Base-by-base conservation (phyloP, 2,329 filamentous ascomycete genomes). In the Didymella glomerata region DNA sequence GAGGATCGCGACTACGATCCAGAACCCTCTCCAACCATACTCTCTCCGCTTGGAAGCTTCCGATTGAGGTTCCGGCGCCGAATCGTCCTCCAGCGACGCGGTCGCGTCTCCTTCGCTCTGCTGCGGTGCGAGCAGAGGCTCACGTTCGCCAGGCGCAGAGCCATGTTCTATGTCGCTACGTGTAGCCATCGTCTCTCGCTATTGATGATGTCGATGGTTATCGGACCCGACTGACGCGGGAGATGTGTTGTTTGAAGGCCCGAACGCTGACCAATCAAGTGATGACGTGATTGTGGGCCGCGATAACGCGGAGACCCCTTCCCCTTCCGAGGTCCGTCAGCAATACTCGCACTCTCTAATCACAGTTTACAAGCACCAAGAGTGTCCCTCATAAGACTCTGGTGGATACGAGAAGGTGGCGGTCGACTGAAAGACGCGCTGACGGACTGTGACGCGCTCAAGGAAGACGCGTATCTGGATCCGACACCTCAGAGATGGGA, bases 11-110 rank as follows among this genome's bases (percentile, higher is more conserved):
- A 64, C 38, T 0, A 72, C 48, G 5, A 61, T 53, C 22, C 59
- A 50, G 6, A 65, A 36, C 0, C 58, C 64, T 53, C 64, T 62
- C 66, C 66, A 72, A 5, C 63, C 60, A 47, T 70, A 69, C 4
- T 49, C 44, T 54, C 68, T 67, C 24, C 55, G 61, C 24, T 40
- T 63, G 11, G 60, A 62, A 1, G 56, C 40, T 7, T 57, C 56
- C 27, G 64, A 61, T 20, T 65, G 54, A 28, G 64, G 57, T 18
- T 68, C 57, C 4, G 61, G 41, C 20, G 54, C 48, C 32, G 28
- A 57, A 16, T 56, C 58, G n/a, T 63, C 53, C 18, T 57, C 54
- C 1, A 46, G 48, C n/a, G 48, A 42, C 13, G 56, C 45, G 27
- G 40, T 20, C 6, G 44, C 40, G 10, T 47, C 44, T 5, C 56